A percentile compares a stretch with the other conserved stretches of the same genome.
These are phyloP conservation scores for Penicillium paradoxum DNA, from an alignment of 495 filamentous ascomycete genomes.

Conservation along the genomic window DNA sequence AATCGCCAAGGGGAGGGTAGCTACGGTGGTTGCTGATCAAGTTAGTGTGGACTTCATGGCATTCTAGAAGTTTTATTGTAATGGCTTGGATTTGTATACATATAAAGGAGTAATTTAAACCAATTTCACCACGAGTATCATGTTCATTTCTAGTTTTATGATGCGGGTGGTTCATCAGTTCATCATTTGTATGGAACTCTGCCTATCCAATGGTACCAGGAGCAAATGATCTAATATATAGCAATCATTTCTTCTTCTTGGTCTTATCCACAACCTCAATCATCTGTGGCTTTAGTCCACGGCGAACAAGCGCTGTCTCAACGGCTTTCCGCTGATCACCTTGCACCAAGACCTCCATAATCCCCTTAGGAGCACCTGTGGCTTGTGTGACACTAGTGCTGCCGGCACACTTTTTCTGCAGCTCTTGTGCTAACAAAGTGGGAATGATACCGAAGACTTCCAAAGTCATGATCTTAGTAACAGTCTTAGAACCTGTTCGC, in stretches of 20 bases:
- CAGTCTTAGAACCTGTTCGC: constrained; percentile 62
- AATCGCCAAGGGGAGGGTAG: too few relatives aligned
- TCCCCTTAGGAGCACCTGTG: constrained; percentile 55
- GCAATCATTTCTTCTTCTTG: constrained; percentile 56
- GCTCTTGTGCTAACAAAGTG: constrained; percentile 58
- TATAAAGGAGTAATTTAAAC: too few relatives aligned
- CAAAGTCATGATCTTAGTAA: constrained; percentile 59
- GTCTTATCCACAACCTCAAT: constrained; percentile 66
- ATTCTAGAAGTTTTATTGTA: too few relatives aligned
- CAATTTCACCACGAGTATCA: neutral
- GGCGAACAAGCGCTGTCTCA: constrained; percentile 54
- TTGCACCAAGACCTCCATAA: constrained; percentile 69
- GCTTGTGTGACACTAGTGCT: constrained; percentile 62
- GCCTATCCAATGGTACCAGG: neutral
- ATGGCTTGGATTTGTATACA: too few relatives aligned
- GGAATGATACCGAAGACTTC: constrained; percentile 62
- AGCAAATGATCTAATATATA: neutral
- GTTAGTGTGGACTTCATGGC: too few relatives aligned
- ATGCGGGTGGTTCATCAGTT: neutral
- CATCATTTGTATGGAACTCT: too few relatives aligned
- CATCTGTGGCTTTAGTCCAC: constrained; percentile 56
- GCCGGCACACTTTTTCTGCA: constrained; percentile 67
- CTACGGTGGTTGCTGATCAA: too few relatives aligned
- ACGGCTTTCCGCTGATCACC: constrained; percentile 61
- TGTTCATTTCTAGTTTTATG: neutral